Conservation (phyloP, 2,329 filamentous ascomycete species). For the Grosmannia penicillata region DNA sequence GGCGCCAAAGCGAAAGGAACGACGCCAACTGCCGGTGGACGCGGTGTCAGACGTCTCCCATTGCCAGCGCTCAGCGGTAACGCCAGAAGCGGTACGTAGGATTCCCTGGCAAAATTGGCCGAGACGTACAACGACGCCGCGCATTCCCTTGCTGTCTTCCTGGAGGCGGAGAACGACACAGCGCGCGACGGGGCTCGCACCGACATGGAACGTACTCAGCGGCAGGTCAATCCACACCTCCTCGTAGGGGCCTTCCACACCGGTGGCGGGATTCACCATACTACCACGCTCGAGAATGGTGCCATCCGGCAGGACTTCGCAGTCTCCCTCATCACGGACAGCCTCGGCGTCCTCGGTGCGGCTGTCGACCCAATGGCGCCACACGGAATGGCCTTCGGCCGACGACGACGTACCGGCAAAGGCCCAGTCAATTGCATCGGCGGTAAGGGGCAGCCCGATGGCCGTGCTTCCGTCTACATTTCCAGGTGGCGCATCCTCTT, state of each 20-base stretch:
- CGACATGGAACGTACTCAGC: slow-evolving; percentile 6
- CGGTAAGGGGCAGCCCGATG: no score
- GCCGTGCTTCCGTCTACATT: slow-evolving; percentile 5
- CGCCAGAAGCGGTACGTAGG: slow-evolving; percentile 24
- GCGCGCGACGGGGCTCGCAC: slow-evolving; percentile 5
- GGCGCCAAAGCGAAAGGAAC: not conserved
- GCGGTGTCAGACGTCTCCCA: slow-evolving; percentile 14
- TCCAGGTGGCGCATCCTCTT: not conserved
- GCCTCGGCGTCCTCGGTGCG: slow-evolving; percentile 23
- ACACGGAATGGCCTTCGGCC: slow-evolving; percentile 22
- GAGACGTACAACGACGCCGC: slow-evolving; percentile 38
- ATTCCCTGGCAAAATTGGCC: slow-evolving; percentile 43
- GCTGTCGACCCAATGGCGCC: slow-evolving; percentile 47
- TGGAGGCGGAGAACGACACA: slow-evolving; percentile 27
- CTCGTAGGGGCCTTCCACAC: slow-evolving; percentile 40
- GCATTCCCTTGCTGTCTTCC: slow-evolving; percentile 15
- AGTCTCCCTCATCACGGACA: slow-evolving; percentile 40
- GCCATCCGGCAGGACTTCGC: slow-evolving; percentile 27
- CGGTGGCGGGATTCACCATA: slow-evolving; percentile 44
- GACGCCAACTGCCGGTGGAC: no score
- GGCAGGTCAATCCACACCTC: slow-evolving; percentile 43
- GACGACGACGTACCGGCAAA: slow-evolving; percentile 42
- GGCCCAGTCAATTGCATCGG: slow-evolving; percentile 43
- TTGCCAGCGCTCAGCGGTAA: slow-evolving; percentile 41
- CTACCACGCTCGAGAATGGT: slow-evolving; percentile 39